A percentile compares a stretch with the other conserved stretches of the same genome.
Evolutionary conservation across 73 alveolate genomes (phyloP).

Genomic region (Tetrahymena malaccensis): DNA sequence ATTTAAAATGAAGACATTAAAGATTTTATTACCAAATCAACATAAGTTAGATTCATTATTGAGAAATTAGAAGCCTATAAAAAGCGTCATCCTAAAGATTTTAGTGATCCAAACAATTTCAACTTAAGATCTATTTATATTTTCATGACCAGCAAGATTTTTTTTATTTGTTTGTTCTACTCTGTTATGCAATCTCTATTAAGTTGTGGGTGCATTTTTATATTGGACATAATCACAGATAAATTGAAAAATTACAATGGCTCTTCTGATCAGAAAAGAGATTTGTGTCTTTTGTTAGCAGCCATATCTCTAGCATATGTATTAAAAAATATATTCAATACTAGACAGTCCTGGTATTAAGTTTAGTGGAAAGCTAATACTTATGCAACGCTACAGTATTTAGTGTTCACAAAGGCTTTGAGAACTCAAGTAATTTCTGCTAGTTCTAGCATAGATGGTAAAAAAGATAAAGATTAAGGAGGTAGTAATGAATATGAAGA

Average conservation of each 20-base stretch:
- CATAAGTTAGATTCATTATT: not conserved
- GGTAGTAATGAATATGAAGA: constrained; percentile 29
- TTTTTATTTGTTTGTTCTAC: not conserved
- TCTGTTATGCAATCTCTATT: not conserved
- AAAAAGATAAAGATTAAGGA: not conserved
- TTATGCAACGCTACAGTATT: not conserved
- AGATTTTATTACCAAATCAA: not conserved
- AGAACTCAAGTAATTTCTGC: not conserved
- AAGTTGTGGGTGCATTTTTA: not conserved
- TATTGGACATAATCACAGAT: not conserved
- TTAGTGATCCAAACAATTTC: not conserved
- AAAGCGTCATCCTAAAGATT: not conserved
- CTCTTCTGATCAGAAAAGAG: not conserved
- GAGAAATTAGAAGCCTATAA: not conserved
- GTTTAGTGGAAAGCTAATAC: not conserved
- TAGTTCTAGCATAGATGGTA: not conserved
- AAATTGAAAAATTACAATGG: not conserved
- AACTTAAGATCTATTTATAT: not conserved
- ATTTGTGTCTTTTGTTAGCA: not conserved
- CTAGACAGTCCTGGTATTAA: not conserved
- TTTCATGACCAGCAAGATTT: not conserved
- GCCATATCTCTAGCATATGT: not conserved
- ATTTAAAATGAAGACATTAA: not conserved
- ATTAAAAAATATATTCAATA: not conserved
- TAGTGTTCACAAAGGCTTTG: not conserved